Conservation (phyloP, 345 rosid genomes). For the Gynandropsis gynandra region DNA sequence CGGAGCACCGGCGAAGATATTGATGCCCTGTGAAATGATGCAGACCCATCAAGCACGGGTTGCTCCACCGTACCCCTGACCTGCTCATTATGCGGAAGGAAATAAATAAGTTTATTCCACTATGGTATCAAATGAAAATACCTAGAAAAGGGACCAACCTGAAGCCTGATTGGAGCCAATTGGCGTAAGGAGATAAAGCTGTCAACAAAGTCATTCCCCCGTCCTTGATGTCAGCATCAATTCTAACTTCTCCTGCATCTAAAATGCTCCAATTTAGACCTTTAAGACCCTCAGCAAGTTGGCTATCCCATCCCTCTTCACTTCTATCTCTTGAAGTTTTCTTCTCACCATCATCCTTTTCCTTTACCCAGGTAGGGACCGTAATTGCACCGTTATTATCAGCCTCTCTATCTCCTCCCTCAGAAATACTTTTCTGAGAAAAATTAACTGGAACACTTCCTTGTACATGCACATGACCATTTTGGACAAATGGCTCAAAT, state of each 20-base stretch:
- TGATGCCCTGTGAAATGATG: slow-evolving; percentile 88
- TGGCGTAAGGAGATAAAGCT: slow-evolving; percentile 82
- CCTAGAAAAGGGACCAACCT: slow-evolving; percentile 35
- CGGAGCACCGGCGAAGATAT: slow-evolving; percentile 81
- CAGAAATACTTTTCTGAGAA: slow-evolving; percentile 45
- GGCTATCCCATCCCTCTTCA: slow-evolving; percentile 88
- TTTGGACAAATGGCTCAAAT: slow-evolving; percentile 79
- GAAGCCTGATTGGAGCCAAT: slow-evolving; percentile 89
- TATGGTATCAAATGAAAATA: background rate
- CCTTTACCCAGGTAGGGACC: slow-evolving; percentile 74
- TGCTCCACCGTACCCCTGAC: slow-evolving; percentile 96
- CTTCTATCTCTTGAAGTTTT: slow-evolving; percentile 56
- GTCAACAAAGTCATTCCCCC: slow-evolving; percentile 97
- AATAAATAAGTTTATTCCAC: slow-evolving; percentile 3
- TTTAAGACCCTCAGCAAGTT: slow-evolving; percentile 80
- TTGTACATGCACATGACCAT: slow-evolving; percentile 94
- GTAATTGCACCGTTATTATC: slow-evolving; percentile 46
- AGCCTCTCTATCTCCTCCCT: slow-evolving; percentile 56
- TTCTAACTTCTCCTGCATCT: slow-evolving; percentile 90
- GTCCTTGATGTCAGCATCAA: slow-evolving; percentile 94
- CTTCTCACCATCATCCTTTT: slow-evolving; percentile 55
- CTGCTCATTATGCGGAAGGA: slow-evolving; percentile 31
- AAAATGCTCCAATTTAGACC: slow-evolving; percentile 84
- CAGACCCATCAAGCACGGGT: slow-evolving; percentile 84
- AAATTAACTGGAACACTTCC: slow-evolving; percentile 90